Evolutionary conservation across 2,329 filamentous ascomycete species (phyloP), one percentile per base, ranked within the genome.

Genomic region (Trichoderma atrobrunneum): DNA sequence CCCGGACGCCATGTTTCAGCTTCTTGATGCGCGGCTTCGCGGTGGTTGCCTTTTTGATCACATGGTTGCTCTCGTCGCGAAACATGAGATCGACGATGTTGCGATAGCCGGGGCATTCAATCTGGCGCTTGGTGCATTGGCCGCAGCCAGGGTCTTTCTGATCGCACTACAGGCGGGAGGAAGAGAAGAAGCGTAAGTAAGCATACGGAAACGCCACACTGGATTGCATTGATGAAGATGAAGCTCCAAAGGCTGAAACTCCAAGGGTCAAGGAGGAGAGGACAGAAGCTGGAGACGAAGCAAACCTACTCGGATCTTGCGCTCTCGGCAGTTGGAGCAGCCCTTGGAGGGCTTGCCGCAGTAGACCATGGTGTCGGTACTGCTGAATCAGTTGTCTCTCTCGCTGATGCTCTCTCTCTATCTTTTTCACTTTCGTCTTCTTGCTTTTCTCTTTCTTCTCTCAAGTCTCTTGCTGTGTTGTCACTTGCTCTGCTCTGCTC

Each of bases 311-410:
- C 85, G 85, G 73, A 88, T 86, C 79, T 88, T 89, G 75, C 86
- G 85, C 76, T 86, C 84, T 74, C 87, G 84, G 75, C 87, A 89
- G 74, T 82, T 85, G 74, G 85, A 87, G 78, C 87, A 89, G 54
- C 86, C 86, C 76, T 86, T 87, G 48, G 86, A 88, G 57, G 87
- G 87, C 75, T 87, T 88, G 6, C 87, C 87, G 74, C 87, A 88
- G 76, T 87, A 89, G 7, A 88, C 87, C 87, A 89, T 88, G 39
- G n/a, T 70, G 48, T 68, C 34, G 60, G n/a, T n/a, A 6, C 48
- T 43, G 36, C 48, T 10, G 28, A 26, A 30, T n/a, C 5, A n/a
- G 26, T n/a, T 32, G 28, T 28, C 26, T 28, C 16, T 59, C 8
- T 59, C 26, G 12, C 56, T 32, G 14, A 12, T 59, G 5, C 26